Percentiles rank a stretch among this genome's conserved stretches.
Evolutionary conservation across 768 basidiomycete species (phyloP).

Genomic region (Trametes coccinea): DNA sequence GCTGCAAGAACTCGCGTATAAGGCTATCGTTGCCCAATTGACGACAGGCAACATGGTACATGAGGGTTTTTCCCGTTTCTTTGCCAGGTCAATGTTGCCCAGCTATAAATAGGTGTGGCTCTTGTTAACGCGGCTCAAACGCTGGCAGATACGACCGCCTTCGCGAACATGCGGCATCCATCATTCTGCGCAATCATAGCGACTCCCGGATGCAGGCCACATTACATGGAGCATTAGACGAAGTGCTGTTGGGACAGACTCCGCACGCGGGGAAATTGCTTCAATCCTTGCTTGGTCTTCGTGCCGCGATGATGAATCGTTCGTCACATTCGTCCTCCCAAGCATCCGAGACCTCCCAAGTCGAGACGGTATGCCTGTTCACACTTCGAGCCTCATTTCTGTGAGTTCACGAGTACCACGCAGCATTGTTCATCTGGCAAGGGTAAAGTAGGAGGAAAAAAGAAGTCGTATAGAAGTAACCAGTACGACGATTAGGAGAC

Average conservation of each 20-base stretch:
- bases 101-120: no score
- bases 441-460: no score
- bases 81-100: constrained; percentile 14
- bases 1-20: constrained; percentile 21
- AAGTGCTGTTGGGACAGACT: constrained; percentile 8
- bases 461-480: no score
- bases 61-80: constrained; percentile 31
- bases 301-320: neutral
- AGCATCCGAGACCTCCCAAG: no score
- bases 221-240: constrained; percentile 2
- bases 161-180: constrained; percentile 18
- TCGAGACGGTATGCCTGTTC: no score
- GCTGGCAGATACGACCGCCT: constrained; percentile 22
- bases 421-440: no score
- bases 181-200: constrained; percentile 7
- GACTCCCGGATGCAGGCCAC: neutral
- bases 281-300: constrained; percentile 11
- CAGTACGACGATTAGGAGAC: no score
- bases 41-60: constrained; percentile 23
- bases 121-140: no score
- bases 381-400: no score
- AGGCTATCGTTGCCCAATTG: constrained; percentile 13
- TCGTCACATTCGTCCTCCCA: no score
- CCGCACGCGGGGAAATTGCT: constrained; percentile 15
- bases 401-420: no score